phyloP scores from a whole-genome alignment of 2,329 filamentous ascomycete species.

The Periconia macrospinosa region DNA sequence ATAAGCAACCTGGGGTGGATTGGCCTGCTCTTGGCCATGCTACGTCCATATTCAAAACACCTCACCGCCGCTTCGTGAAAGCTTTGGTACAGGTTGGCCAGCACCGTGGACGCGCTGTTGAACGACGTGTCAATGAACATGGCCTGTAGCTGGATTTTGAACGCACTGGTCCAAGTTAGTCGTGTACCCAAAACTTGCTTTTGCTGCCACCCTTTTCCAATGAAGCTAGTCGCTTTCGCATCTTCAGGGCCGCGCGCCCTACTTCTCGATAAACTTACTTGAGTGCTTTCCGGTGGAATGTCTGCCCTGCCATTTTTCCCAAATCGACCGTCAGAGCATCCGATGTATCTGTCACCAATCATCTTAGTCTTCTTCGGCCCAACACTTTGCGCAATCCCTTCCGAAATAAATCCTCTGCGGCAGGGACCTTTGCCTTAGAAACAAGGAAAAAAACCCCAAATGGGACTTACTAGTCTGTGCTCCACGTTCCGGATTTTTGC shows the following conservation, averaged over 20 bases:
- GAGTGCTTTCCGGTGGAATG: conserved; percentile 78
- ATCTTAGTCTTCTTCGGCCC: neutral
- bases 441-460: neutral
- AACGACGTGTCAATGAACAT: conserved; percentile 82
- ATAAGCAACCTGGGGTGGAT: conserved; percentile 64
- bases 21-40: conserved; percentile 59
- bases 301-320: conserved; percentile 70
- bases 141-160: conserved; percentile 82
- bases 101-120: conserved; percentile 70
- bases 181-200: conserved; percentile 2
- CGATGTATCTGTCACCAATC: conserved; percentile 52
- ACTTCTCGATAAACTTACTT: conserved; percentile 53
- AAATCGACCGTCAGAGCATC: conserved; percentile 80
- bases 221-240: neutral
- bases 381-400: neutral
- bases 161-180: conserved; percentile 50
- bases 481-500: conserved; percentile 64
- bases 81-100: conserved; percentile 73
- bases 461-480: conserved; percentile 53
- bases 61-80: conserved; percentile 81
- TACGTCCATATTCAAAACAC: conserved; percentile 62
- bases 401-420: neutral
- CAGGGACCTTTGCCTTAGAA: no score
- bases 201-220: neutral
- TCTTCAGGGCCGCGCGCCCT: no score